phyloP scores from a whole-genome alignment of 1,139 yeast genomes.

The Suhomyces ambrosiae region DNA sequence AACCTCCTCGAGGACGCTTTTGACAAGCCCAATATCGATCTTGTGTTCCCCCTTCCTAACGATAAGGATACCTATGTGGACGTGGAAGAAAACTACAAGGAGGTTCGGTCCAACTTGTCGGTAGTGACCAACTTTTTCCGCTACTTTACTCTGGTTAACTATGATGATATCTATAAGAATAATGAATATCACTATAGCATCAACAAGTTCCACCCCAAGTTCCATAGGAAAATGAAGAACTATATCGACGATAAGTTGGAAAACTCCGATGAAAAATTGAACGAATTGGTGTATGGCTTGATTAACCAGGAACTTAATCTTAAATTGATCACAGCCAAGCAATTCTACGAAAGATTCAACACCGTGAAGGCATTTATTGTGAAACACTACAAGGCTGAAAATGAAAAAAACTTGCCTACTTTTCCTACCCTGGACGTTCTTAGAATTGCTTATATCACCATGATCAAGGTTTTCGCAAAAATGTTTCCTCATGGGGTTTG shows the following conservation, averaged over 20 bases:
- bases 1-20: conserved; percentile 43
- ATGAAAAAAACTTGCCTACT: conserved; percentile 41
- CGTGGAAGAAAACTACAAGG: conserved; percentile 32
- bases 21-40: conserved; percentile 32
- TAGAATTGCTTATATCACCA: conserved; percentile 42
- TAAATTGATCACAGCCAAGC: conserved; percentile 40
- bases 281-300: conserved; percentile 41
- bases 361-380: conserved; percentile 46
- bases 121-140: conserved; percentile 36
- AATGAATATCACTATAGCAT: conserved; percentile 41
- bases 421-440: conserved; percentile 30
- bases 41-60: conserved; percentile 45
- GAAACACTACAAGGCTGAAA: conserved; percentile 38
- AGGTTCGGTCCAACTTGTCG: conserved; percentile 25
- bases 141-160: conserved; percentile 28
- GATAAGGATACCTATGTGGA: conserved; percentile 36
- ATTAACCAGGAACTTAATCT: conserved; percentile 44
- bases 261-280: conserved; percentile 35
- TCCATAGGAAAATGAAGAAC: conserved; percentile 30
- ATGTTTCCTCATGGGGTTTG: conserved; percentile 51
- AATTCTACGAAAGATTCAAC: conserved; percentile 36
- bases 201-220: conserved; percentile 35
- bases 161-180: conserved; percentile 35
- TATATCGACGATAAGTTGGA: conserved; percentile 41
- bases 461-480: conserved; percentile 34